phyloP scores from a whole-genome alignment of 1,139 yeast species.

The Suhomyces maxii region DNA sequence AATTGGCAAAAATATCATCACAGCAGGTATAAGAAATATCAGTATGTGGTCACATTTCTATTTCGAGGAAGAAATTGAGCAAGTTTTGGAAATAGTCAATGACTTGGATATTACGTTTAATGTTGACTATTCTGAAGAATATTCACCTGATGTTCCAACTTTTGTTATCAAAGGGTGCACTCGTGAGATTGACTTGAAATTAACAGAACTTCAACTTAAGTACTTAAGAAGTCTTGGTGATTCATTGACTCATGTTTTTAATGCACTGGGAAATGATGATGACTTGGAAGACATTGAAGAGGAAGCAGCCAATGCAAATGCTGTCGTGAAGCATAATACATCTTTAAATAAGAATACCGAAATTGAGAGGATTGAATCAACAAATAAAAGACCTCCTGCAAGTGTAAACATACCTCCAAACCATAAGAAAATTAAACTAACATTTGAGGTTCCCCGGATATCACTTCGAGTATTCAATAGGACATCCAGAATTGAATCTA shows the following conservation, averaged over 20 bases:
- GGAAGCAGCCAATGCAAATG: constrained; percentile 61
- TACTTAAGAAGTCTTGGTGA: constrained; percentile 58
- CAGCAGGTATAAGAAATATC: constrained; percentile 73
- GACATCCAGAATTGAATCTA: constrained; percentile 42
- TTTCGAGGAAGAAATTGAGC: constrained; percentile 42
- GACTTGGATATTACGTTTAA: constrained; percentile 66
- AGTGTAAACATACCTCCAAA: constrained; percentile 21
- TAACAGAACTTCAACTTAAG: constrained; percentile 77
- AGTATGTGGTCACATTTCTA: constrained; percentile 61
- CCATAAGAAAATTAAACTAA: constrained; percentile 46
- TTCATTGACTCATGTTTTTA: constrained; percentile 59
- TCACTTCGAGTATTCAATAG: constrained; percentile 65
- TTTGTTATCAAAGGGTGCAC: constrained; percentile 58
- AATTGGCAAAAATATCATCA: constrained; percentile 48
- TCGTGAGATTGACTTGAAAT: constrained; percentile 62
- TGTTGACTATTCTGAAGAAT: constrained; percentile 54
- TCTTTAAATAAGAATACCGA: not conserved
- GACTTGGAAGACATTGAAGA: constrained; percentile 56
- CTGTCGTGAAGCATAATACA: constrained; percentile 36
- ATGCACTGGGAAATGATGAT: constrained; percentile 34
- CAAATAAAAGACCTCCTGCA: not conserved
- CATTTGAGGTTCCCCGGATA: constrained; percentile 61
- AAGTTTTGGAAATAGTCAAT: constrained; percentile 65
- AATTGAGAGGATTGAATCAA: not conserved
- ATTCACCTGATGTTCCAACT: constrained; percentile 45